Evolutionary conservation across 2,329 filamentous ascomycete genomes (phyloP).

Genomic region (Xylaria digitata): DNA sequence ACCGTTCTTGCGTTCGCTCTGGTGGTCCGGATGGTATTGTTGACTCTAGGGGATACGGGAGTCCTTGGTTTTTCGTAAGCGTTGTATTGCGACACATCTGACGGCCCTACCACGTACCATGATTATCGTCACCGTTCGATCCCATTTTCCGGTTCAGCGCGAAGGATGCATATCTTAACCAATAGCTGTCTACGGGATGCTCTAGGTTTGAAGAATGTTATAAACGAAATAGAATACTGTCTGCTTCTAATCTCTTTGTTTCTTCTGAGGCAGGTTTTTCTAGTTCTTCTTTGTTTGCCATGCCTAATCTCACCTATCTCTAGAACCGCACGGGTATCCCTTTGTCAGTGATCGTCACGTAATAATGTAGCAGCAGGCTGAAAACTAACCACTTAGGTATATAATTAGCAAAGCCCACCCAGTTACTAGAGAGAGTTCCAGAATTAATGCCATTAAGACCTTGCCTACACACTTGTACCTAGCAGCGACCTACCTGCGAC

Average conservation of each 20-base stretch:
- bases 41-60: constrained; percentile 41
- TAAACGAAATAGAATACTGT: background rate
- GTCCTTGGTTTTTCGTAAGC: constrained; percentile 21
- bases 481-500: no score
- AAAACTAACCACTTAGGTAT: no score
- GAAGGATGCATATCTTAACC: background rate
- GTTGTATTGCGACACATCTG: background rate
- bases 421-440: no score
- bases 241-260: constrained; percentile 13
- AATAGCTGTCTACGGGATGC: background rate
- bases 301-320: background rate
- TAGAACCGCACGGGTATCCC: background rate
- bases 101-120: constrained; percentile 15
- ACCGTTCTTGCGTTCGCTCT: background rate
- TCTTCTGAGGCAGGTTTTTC: constrained; percentile 1
- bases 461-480: no score
- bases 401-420: no score
- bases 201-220: background rate
- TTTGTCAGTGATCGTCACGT: background rate
- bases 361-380: no score
- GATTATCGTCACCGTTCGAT: constrained; percentile 8
- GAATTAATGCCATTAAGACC: no score
- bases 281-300: constrained; percentile 15
- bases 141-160: constrained; percentile 9
- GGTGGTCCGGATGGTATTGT: constrained; percentile 36